Conservation (phyloP, 768 basidiomycete species). For the Calocybe cyanea region DNA sequence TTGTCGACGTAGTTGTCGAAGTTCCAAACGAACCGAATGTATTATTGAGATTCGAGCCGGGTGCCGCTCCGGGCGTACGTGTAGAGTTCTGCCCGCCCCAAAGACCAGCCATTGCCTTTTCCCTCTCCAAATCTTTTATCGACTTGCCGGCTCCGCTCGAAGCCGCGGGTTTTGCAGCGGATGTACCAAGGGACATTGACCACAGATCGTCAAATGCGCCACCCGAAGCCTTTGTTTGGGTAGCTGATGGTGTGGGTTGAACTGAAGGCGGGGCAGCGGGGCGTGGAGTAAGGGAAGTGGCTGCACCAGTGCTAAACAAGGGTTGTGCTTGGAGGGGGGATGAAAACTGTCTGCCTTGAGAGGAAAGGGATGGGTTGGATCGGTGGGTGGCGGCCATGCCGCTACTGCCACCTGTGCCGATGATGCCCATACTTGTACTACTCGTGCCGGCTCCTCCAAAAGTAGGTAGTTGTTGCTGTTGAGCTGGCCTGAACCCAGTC, state of each 20-base stretch:
- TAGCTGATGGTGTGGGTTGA: conserved; percentile 13
- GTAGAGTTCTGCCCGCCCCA: conserved; percentile 54
- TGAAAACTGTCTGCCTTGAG: conserved; percentile 25
- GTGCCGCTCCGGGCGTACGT: not conserved
- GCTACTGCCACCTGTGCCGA: conserved; percentile 8
- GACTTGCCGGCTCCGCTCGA: conserved; percentile 48
- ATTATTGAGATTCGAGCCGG: conserved; percentile 1
- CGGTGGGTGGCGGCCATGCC: conserved; percentile 32
- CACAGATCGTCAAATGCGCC: conserved; percentile 87
- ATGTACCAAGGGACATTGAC: conserved; percentile 69
- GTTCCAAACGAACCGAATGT: conserved; percentile 32
- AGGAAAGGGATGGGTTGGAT: conserved; percentile 31
- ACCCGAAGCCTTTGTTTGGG: conserved; percentile 33
- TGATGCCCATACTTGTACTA: conserved; percentile 22
- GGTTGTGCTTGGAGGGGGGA: conserved; percentile 23
- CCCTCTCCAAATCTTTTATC: conserved; percentile 86
- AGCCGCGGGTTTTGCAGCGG: conserved; percentile 35
- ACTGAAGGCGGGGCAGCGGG: conserved; percentile 11
- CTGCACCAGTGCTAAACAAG: conserved; percentile 27
- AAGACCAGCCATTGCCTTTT: conserved; percentile 76
- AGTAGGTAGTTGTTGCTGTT: conserved; percentile 23
- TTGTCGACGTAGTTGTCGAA: conserved; percentile 10
- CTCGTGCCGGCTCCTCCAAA: conserved; percentile 22
- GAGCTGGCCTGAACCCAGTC: conserved; percentile 24
- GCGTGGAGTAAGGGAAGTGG: conserved; percentile 31